Conservation (phyloP, 2,329 filamentous ascomycete genomes). For the Apiospora aurea region DNA sequence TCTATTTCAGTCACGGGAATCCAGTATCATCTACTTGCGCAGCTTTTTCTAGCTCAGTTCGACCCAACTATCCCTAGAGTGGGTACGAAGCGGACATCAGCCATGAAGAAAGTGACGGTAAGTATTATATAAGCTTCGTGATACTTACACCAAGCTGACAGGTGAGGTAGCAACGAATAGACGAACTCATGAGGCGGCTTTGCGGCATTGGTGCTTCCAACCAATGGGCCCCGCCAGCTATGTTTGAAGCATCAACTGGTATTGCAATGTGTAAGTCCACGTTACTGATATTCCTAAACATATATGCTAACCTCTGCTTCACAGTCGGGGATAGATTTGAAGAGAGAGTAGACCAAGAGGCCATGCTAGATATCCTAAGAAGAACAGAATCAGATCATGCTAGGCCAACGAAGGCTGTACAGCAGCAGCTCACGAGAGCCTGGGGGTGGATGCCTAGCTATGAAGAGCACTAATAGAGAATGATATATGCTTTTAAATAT, state of each 20-base stretch:
- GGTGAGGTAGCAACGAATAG: constrained; percentile 48
- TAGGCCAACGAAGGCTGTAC: constrained; percentile 58
- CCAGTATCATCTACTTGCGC: constrained; percentile 65
- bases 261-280: constrained; percentile 57
- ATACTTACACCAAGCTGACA: not conserved
- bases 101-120: constrained; percentile 49
- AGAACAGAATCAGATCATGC: constrained; percentile 58
- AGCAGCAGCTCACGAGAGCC: constrained; percentile 53
- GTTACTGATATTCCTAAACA: fast-evolving
- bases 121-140: constrained; percentile 30
- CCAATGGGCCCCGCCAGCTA: constrained; percentile 59
- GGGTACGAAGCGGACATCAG: constrained; percentile 47
- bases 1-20: constrained; percentile 59
- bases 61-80: constrained; percentile 61
- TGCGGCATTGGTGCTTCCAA: constrained; percentile 68
- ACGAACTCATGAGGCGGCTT: constrained; percentile 56
- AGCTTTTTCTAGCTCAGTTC: constrained; percentile 63
- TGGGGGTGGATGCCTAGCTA: constrained; percentile 54
- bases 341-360: constrained; percentile 53
- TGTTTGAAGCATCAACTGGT: constrained; percentile 64
- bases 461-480: constrained; percentile 27
- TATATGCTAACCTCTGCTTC: not conserved
- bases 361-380: constrained; percentile 54
- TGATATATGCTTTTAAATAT: not conserved
- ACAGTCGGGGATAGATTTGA: constrained; percentile 57